A percentile compares a stretch with the other conserved stretches of the same genome.
These are phyloP conservation scores for Acanthamoeba divionensis DNA, from an alignment of 208 protist species.

Conservation along the genomic window DNA sequence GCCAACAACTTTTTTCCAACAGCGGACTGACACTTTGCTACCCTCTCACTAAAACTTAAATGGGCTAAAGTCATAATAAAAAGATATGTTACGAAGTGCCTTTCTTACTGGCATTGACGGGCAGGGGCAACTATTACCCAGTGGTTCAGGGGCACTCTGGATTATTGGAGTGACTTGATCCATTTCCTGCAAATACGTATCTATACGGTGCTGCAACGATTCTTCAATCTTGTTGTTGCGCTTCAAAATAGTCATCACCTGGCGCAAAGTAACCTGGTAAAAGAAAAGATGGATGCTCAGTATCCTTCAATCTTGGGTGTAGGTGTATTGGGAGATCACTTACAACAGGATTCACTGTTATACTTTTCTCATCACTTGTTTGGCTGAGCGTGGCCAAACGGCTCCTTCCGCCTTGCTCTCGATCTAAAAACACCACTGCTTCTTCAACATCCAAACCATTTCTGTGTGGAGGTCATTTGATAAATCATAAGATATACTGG, in stretches of 20 bases:
- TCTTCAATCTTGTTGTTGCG: conserved; percentile 12
- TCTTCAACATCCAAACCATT: conserved; percentile 85
- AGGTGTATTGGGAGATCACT: too few relatives aligned
- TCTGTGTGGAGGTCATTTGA: conserved; percentile 60
- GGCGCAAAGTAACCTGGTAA: background rate
- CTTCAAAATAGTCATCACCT: conserved; percentile 42
- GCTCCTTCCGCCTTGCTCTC: conserved; percentile 91
- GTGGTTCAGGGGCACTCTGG: background rate
- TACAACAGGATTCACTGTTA: too few relatives aligned
- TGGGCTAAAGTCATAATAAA: too few relatives aligned
- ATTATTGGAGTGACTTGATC: background rate
- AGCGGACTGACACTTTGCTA: background rate
- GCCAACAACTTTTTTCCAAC: conserved; percentile 71
- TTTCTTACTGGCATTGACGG: too few relatives aligned
- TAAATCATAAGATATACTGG: background rate
- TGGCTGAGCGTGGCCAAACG: conserved; percentile 78
- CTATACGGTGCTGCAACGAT: background rate
- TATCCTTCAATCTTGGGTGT: too few relatives aligned
- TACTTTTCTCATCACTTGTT: too few relatives aligned
- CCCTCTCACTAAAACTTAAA: background rate
- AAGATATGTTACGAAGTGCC: background rate
- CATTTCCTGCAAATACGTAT: conserved; percentile 12
- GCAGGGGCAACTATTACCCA: background rate
- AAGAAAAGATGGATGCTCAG: too few relatives aligned
- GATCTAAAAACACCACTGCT: conserved; percentile 92